Percentiles rank a stretch among this genome's conserved stretches.
These are phyloP conservation scores for Paraurostyla sp. DNA, from an alignment of 73 alveolate genomes.

Conservation along the genomic window DNA sequence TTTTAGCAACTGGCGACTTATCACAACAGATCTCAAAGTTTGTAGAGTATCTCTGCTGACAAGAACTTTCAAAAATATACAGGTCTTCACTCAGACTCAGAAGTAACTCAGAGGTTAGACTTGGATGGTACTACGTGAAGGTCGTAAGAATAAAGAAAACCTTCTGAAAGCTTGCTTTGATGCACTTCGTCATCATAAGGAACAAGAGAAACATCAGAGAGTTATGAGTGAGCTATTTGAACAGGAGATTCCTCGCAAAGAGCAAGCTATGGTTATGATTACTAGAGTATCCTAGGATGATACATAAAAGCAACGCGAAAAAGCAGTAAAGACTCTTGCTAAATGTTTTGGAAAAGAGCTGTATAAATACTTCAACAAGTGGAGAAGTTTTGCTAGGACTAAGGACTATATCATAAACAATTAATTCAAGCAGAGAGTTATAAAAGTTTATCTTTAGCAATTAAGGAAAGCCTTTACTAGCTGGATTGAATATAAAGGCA, in stretches of 20 bases:
- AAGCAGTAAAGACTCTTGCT: neutral
- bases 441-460: neutral
- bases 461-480: slow-evolving; percentile 15
- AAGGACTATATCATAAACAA: neutral
- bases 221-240: neutral
- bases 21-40: slow-evolving; percentile 8
- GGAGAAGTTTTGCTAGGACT: neutral
- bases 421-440: neutral
- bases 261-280: neutral
- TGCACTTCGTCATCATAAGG: slow-evolving; percentile 15
- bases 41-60: neutral
- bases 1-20: slow-evolving; percentile 1
- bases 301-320: neutral
- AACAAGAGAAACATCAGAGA: slow-evolving; percentile 9
- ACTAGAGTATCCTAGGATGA: neutral
- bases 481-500: slow-evolving; percentile 44
- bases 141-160: neutral
- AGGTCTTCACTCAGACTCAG: neutral
- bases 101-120: slow-evolving; percentile 47
- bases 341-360: slow-evolving; percentile 19
- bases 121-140: slow-evolving; percentile 8
- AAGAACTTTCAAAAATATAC: slow-evolving; percentile 2
- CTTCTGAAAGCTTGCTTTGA: slow-evolving; percentile 35
- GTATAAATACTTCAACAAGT: neutral
- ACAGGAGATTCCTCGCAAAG: slow-evolving; percentile 16